phyloP scores from a whole-genome alignment of 2,329 filamentous ascomycete genomes.

The Colletotrichum sp. region DNA sequence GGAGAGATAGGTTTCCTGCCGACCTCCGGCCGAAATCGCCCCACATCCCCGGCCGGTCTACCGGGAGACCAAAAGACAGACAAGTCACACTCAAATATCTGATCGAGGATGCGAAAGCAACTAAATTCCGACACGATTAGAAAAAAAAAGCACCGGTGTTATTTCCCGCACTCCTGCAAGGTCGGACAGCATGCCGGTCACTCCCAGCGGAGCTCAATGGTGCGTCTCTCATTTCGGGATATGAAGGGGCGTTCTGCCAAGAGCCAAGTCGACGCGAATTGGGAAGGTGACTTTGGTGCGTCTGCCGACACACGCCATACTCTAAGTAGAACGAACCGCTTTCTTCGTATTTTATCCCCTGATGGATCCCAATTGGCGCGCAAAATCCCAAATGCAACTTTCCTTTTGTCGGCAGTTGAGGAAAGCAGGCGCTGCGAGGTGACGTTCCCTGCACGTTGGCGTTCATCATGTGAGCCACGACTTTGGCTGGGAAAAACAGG shows the following conservation, averaged over 20 bases:
- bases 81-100: background rate
- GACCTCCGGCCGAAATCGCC: background rate
- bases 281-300: background rate
- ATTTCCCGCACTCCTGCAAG: background rate
- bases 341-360: background rate
- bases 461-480: background rate
- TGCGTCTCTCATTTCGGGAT: background rate
- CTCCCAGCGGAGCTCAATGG: background rate
- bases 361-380: background rate
- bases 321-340: background rate
- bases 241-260: background rate
- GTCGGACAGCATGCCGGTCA: background rate
- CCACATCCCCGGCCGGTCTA: background rate
- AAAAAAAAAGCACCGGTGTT: background rate
- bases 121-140: no score
- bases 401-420: background rate
- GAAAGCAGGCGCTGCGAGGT: background rate
- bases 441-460: background rate
- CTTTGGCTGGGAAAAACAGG: background rate
- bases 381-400: background rate
- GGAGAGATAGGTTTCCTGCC: background rate
- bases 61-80: background rate
- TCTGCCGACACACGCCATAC: background rate
- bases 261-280: background rate
- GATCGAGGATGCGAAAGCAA: background rate